Percentiles rank a stretch among this genome's conserved stretches.
Conservation (phyloP, 2,329 filamentous ascomycete species). For the Blumeriella jaapii region DNA sequence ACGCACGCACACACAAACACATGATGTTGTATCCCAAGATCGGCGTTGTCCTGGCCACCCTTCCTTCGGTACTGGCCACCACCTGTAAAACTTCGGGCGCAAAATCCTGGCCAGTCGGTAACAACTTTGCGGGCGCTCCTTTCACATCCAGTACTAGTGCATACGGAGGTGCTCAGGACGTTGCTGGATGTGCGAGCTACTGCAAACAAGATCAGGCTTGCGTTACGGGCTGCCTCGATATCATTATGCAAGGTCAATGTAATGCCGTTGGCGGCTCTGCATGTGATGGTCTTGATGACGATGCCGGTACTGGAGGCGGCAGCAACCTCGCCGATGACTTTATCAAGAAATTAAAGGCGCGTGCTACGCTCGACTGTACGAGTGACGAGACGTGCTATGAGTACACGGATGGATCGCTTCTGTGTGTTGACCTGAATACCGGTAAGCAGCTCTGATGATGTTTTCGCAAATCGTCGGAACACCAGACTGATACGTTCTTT, state of each 20-base stretch:
- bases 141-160: background rate
- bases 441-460: background rate
- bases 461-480: background rate
- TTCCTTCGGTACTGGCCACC: background rate
- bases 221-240: constrained; percentile 1
- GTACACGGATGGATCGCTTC: constrained; percentile 2
- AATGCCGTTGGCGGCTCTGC: constrained; percentile 4
- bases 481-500: background rate
- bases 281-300: background rate
- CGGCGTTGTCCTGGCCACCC: background rate
- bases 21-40: background rate
- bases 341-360: constrained; percentile 1
- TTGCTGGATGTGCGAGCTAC: background rate
- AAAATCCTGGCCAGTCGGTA: background rate
- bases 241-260: constrained; percentile 4
- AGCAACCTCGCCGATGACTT: background rate
- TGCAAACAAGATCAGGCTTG: constrained; percentile 4
- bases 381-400: constrained; percentile 2
- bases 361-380: background rate
- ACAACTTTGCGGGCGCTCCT: background rate
- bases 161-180: constrained; percentile 1
- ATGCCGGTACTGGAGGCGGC: background rate
- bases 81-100: background rate
- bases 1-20: too few species aligned
- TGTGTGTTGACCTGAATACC: background rate